These are phyloP conservation scores for Odonthalia washingtoniensis DNA, from an alignment of 31 red algal species.

Conservation along the genomic window DNA sequence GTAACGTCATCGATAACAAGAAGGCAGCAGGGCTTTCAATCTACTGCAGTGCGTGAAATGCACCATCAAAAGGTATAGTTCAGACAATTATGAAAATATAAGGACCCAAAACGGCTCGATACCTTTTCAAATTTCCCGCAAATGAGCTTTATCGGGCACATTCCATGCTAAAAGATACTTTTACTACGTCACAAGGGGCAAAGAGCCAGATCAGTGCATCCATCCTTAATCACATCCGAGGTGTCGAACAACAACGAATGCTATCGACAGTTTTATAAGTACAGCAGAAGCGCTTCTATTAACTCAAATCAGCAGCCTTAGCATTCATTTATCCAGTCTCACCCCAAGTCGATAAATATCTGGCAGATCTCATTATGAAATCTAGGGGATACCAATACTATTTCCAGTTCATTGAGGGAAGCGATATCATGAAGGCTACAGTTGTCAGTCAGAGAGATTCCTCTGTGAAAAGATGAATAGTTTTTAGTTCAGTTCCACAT, in stretches of 20 bases:
- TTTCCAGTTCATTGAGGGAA: not conserved
- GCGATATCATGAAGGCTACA: not conserved
- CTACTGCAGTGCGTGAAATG: too few species aligned
- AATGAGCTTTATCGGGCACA: too few species aligned
- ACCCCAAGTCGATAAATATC: not conserved
- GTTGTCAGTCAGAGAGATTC: not conserved
- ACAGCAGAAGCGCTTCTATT: not conserved
- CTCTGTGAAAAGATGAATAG: not conserved
- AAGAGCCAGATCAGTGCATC: too few species aligned
- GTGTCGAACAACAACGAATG: not conserved
- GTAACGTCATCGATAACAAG: too few species aligned
- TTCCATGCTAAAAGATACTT: too few species aligned
- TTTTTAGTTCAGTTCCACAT: not conserved
- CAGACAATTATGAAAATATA: too few species aligned
- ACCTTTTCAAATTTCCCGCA: too few species aligned
- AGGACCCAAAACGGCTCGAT: too few species aligned
- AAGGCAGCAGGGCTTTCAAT: too few species aligned
- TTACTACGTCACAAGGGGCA: too few species aligned
- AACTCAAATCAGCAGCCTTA: not conserved
- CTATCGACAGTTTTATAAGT: not conserved
- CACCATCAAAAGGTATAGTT: too few species aligned
- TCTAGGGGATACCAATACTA: not conserved
- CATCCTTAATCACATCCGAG: not conserved
- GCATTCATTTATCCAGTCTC: not conserved
- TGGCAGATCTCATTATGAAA: not conserved